Percentiles rank a stretch among this genome's conserved stretches.
Conservation (phyloP, 768 basidiomycete genomes). For the Pulveroboletus frians region DNA sequence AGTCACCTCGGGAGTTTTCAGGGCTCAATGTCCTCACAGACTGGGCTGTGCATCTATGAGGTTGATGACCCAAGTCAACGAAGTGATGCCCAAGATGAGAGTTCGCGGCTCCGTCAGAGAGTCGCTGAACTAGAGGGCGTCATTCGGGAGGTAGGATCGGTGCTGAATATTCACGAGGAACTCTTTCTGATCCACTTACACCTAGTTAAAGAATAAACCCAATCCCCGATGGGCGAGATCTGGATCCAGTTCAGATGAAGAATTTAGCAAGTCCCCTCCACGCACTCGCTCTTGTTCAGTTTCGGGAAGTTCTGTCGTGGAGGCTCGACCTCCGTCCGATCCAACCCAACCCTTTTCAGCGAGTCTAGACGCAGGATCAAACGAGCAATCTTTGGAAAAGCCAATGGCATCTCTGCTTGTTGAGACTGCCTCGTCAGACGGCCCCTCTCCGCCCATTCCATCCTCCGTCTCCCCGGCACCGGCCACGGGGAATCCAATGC, state of each 20-base stretch:
- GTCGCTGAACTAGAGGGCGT: conserved; percentile 82
- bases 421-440: conserved; percentile 16
- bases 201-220: conserved; percentile 66
- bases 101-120: conserved; percentile 59
- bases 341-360: background rate
- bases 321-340: conserved; percentile 3
- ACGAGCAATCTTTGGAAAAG: conserved; percentile 4
- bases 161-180: background rate
- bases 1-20: conserved; percentile 18
- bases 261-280: conserved; percentile 26
- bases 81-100: conserved; percentile 52
- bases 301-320: conserved; percentile 10
- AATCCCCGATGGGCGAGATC: conserved; percentile 55
- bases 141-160: conserved; percentile 59
- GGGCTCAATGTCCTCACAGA: conserved; percentile 36
- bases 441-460: conserved; percentile 13
- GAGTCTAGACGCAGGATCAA: conserved; percentile 1
- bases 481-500: conserved; percentile 28
- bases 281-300: conserved; percentile 16
- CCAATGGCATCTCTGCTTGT: background rate
- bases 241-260: conserved; percentile 20
- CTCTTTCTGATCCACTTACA: background rate
- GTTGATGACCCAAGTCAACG: conserved; percentile 69
- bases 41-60: conserved; percentile 80
- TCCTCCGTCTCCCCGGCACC: conserved; percentile 26